phyloP scores from a whole-genome alignment of 768 basidiomycete genomes.

The Suillus bovinus region DNA sequence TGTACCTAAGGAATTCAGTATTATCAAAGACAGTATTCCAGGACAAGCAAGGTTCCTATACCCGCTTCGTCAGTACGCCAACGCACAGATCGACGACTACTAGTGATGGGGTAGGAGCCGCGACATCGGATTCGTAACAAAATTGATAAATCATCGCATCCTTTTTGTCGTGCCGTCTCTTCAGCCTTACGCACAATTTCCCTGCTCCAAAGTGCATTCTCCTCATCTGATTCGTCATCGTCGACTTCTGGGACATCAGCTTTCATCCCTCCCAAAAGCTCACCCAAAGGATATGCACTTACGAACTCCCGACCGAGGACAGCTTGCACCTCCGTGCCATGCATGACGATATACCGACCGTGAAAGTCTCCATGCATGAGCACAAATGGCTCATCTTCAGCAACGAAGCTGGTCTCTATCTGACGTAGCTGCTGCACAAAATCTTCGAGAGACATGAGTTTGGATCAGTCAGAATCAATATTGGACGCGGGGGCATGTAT shows the following conservation, averaged over 20 bases:
- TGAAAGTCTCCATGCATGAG: not conserved
- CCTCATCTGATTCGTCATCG: not conserved
- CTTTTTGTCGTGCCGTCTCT: not conserved
- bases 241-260: not conserved
- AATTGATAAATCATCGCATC: not conserved
- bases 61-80: constrained; percentile 36
- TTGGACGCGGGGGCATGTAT: not conserved
- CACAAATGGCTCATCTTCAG: not conserved
- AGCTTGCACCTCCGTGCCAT: not conserved
- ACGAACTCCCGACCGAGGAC: not conserved
- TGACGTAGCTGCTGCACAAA: not conserved
- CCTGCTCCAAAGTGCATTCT: not conserved
- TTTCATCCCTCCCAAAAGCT: not conserved
- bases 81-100: constrained; percentile 17
- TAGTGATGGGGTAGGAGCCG: not conserved
- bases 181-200: not conserved
- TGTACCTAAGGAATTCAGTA: no score
- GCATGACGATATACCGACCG: not conserved
- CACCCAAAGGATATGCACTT: not conserved
- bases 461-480: not conserved
- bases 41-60: constrained; percentile 77
- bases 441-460: not conserved
- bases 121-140: not conserved
- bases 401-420: not conserved
- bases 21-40: constrained; percentile 60